phyloP scores from a whole-genome alignment of 805 yeast genomes.

The Spathaspora boniae region DNA sequence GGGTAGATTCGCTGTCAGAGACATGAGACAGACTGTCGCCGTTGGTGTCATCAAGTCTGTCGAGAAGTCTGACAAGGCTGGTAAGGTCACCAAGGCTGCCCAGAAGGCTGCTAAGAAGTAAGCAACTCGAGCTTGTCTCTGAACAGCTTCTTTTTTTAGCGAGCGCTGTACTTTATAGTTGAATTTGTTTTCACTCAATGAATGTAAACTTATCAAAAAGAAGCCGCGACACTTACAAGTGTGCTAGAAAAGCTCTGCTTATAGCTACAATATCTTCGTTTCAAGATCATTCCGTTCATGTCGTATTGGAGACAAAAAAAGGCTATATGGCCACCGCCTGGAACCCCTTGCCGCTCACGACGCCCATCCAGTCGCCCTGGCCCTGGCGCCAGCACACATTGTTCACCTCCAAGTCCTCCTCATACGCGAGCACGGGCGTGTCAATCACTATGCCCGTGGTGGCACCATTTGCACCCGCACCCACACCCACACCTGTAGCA shows the following conservation, averaged over 20 bases:
- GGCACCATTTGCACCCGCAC: no score
- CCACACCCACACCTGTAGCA: no score
- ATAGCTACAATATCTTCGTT: background rate
- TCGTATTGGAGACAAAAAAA: background rate
- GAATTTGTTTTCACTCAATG: no score
- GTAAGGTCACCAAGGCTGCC: constrained; percentile 49
- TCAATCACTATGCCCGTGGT: constrained; percentile 18
- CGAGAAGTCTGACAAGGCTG: constrained; percentile 46
- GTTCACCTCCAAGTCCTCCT: constrained; percentile 70
- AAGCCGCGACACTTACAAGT: background rate
- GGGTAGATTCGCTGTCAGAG: constrained; percentile 78
- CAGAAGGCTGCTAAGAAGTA: constrained; percentile 46
- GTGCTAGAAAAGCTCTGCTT: background rate
- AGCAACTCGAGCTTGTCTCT: constrained; percentile 14
- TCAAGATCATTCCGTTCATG: background rate
- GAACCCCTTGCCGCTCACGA: constrained; percentile 62
- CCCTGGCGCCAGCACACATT: constrained; percentile 66
- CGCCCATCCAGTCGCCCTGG: constrained; percentile 79
- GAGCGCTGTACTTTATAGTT: constrained; percentile 3
- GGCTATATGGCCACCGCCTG: constrained; percentile 50
- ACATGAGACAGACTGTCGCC: constrained; percentile 99
- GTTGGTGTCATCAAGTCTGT: constrained; percentile 94
- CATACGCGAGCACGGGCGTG: constrained; percentile 47
- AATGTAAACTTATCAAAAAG: background rate
- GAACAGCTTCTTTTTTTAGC: background rate